These are phyloP conservation scores for Solanum rostratum DNA, from an alignment of 257 asterid genomes.

Conservation along the genomic window DNA sequence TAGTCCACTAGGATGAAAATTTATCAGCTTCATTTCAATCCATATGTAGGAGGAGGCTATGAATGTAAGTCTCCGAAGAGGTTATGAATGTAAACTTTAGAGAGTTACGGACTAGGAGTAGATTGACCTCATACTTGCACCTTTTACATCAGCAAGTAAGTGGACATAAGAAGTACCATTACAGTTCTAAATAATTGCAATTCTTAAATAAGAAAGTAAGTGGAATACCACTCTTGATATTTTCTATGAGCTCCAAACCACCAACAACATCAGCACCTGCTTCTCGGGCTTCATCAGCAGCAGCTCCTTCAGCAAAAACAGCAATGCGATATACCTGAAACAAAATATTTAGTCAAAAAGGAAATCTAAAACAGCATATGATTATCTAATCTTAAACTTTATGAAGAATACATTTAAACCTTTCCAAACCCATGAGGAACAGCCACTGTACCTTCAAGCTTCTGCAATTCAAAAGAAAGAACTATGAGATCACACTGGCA, in stretches of 20 bases:
- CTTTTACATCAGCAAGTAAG: background rate
- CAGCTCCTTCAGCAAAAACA: slow-evolving; percentile 98
- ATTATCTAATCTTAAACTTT: background rate
- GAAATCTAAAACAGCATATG: slow-evolving; percentile 5
- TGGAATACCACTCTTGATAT: slow-evolving; percentile 49
- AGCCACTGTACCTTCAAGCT: slow-evolving; percentile 62
- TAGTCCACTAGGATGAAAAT: background rate
- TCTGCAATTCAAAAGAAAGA: slow-evolving; percentile 41
- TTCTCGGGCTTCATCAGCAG: slow-evolving; percentile 89
- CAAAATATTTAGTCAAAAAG: slow-evolving; percentile 14
- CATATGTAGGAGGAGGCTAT: background rate
- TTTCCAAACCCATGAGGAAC: slow-evolving; percentile 93
- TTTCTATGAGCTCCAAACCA: slow-evolving; percentile 82
- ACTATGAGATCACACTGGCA: background rate
- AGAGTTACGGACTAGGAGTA: background rate
- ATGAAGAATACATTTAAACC: slow-evolving; percentile 29
- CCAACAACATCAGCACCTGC: slow-evolving; percentile 96
- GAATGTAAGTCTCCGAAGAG: background rate
- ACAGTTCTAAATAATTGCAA: background rate
- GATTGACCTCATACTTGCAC: background rate
- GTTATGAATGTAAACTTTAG: background rate
- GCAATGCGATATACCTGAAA: slow-evolving; percentile 65
- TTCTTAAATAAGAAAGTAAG: background rate
- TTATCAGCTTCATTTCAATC: background rate
- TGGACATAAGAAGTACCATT: background rate